Base-by-base conservation (phyloP, 2,329 filamentous ascomycete genomes). In the Piedraia hortae region DNA sequence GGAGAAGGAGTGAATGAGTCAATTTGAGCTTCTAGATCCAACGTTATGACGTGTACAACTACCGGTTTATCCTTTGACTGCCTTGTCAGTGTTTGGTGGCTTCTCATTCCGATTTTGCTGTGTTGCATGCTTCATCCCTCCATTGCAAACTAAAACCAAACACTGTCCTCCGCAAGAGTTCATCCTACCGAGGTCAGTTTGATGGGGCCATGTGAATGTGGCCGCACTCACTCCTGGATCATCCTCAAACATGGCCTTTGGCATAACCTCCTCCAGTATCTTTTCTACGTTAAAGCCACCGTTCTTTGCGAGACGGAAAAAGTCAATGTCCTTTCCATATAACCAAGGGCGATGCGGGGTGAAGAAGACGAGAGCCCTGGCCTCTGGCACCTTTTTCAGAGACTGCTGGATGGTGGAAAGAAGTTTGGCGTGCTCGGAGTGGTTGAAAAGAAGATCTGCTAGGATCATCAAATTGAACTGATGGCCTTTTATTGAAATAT, bases 301-400 rank as follows among this genome's bases (percentile, higher is more conserved):
- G 22, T 61, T 59, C 27, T 61, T 53, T 4, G 69, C 73, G 26
- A 78, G 38, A 21, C 78, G 71, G 39, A 91, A 91, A 50, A 91
- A 91, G 3, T 59, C 61, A 41, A 89, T 53, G 37, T 90, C 85
- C 44, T 77, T 72, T 30, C 78, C 59, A 35, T 72, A 55, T 38
- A 91, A 52, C 80, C 80, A 91, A 2, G 82, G 80, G 30, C 85
- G 58, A 47, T 93, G 90, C 10, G 75, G 80, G 0, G 80, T 89
- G 50, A 91, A 93, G 44, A 91, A 88, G 5, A 91, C 78, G 35
- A 80, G 60, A 2, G 78, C 77, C 24, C 56, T 56, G 21, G 68
- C 62, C 2, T 50, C 50, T 3, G 42, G 35, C 3, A 48, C 44
- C 28, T 48, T 53, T 33, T 56, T 59, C 35, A 91, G 45, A 9